Conservation (phyloP, 306 rosid genomes). For the Pachyrhizus erosus region DNA sequence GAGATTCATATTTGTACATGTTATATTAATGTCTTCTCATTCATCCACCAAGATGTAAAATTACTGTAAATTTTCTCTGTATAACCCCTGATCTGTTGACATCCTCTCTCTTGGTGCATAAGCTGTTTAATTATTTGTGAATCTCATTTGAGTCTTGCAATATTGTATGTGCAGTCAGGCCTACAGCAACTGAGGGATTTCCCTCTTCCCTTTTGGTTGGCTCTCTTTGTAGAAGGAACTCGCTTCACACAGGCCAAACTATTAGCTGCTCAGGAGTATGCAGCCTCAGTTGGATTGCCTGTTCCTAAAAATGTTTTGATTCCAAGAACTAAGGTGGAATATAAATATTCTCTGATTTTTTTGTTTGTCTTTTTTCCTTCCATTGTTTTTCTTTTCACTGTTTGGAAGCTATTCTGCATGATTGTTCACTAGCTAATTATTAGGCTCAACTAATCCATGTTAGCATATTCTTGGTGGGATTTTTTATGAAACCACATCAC, state of each 20-base stretch:
- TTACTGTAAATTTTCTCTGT: not conserved
- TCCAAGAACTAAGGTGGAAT: constrained; percentile 92
- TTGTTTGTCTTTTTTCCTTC: not conserved
- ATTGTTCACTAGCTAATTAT: constrained; percentile 21
- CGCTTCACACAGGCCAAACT: constrained; percentile 92
- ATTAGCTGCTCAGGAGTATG: constrained; percentile 91
- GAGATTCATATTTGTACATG: constrained; percentile 30
- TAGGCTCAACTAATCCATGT: not conserved
- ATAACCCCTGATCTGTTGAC: not conserved
- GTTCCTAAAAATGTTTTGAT: constrained; percentile 90
- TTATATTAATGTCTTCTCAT: constrained; percentile 13
- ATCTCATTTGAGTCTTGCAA: constrained; percentile 37
- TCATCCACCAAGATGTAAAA: not conserved
- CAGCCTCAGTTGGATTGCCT: constrained; percentile 70
- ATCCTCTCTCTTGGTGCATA: constrained; percentile 3
- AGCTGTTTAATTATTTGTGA: constrained; percentile 25
- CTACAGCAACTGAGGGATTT: constrained; percentile 73
- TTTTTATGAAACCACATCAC: constrained; percentile 4
- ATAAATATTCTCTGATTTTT: not conserved
- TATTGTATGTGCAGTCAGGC: constrained; percentile 71
- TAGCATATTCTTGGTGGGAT: constrained; percentile 11
- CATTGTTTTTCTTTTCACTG: constrained; percentile 26
- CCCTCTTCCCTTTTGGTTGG: constrained; percentile 95
- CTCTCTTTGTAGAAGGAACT: constrained; percentile 96
- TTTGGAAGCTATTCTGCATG: constrained; percentile 23